These are phyloP conservation scores for Striga asiatica DNA, from an alignment of 257 asterid genomes.

Conservation along the genomic window DNA sequence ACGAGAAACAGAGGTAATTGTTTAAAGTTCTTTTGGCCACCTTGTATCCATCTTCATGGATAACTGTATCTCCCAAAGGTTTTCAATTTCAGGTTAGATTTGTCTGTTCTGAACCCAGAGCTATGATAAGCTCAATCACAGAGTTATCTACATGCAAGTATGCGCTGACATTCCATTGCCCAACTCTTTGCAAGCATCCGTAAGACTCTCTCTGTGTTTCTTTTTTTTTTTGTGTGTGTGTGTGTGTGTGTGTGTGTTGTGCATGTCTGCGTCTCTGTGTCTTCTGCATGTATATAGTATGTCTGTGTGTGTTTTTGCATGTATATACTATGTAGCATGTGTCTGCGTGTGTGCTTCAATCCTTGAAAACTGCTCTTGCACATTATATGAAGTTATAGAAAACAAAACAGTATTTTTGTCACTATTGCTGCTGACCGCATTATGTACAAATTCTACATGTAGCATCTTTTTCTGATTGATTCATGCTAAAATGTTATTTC, in stretches of 20 bases:
- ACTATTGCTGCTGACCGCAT: not conserved
- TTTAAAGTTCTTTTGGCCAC: conserved; percentile 9
- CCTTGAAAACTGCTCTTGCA: not conserved
- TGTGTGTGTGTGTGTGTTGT: not conserved
- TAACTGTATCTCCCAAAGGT: conserved; percentile 13
- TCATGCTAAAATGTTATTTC: not conserved
- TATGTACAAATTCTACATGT: no score
- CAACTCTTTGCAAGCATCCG: conserved; percentile 97
- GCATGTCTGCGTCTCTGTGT: not conserved
- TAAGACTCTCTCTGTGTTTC: conserved; percentile 35
- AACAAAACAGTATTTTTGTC: not conserved
- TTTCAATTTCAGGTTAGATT: conserved; percentile 75
- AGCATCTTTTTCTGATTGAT: no score
- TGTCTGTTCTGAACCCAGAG: conserved; percentile 88
- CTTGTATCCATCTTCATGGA: not conserved
- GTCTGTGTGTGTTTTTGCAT: not conserved
- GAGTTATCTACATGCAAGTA: conserved; percentile 96
- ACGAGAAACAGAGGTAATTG: conserved; percentile 80
- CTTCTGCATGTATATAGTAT: no score
- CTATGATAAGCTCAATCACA: conserved; percentile 87
- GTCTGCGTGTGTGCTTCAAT: not conserved
- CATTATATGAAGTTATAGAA: not conserved
- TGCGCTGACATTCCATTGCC: conserved; percentile 92
- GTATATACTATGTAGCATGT: not conserved
- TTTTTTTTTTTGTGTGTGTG: not conserved